Conservation (phyloP, 1,284 basidiomycete species). For the Pulchroboletus neoregius region DNA sequence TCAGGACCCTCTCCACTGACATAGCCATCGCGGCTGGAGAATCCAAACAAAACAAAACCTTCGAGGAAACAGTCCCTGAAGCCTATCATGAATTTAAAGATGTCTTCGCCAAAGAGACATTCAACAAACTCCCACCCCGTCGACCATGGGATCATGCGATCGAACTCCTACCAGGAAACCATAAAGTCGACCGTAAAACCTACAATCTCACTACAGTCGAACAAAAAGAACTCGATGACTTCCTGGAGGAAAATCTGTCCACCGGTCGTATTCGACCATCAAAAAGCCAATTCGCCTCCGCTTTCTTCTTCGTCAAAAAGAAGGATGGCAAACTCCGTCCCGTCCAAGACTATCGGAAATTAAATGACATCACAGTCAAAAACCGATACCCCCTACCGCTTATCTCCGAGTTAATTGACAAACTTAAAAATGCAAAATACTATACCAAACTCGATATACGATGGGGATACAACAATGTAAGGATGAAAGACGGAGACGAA, state of each 20-base stretch:
- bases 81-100: too few relatives aligned
- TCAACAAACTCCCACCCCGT: too few relatives aligned
- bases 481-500: constrained; percentile 25
- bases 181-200: constrained; percentile 1
- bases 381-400: constrained; percentile 24
- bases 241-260: neutral
- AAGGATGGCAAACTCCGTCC: neutral
- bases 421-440: constrained; percentile 16
- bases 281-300: neutral
- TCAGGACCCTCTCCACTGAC: too few relatives aligned
- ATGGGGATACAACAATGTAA: constrained; percentile 4
- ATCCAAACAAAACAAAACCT: too few relatives aligned
- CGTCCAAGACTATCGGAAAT: neutral
- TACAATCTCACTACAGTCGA: neutral
- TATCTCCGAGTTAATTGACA: constrained; percentile 29
- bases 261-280: neutral
- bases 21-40: too few relatives aligned
- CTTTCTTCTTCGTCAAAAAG: constrained; percentile 1
- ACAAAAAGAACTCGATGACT: neutral
- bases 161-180: neutral
- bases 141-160: neutral
- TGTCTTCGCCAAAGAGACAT: too few relatives aligned
- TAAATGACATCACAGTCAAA: neutral
- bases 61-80: too few relatives aligned
- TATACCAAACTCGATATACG: constrained; percentile 18